Evolutionary conservation across 345 rosid genomes (phyloP), one percentile per base, ranked within the genome.

Genomic region (Erodium maritimum): DNA sequence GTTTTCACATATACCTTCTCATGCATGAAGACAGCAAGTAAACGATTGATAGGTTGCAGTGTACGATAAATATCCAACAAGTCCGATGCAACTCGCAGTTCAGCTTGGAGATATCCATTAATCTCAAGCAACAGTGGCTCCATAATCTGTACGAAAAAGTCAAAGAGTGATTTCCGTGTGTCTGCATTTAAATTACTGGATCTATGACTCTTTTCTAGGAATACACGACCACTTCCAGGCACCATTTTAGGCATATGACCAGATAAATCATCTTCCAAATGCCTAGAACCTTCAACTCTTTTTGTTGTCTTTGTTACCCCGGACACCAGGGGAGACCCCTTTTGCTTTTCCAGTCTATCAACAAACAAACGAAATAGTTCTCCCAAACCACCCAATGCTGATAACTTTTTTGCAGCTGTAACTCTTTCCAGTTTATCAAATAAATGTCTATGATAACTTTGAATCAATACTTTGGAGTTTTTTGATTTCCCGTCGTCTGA

Each of bases 401-500:
- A 23, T 34, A 68, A 70, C 55, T 77, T 74, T 79, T 79, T 89
- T 69, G 56, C 67, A 60, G 52, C 62, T 50, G 79, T 45, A 58
- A 85, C 68, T 56, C 61, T 70, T 65, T 82, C 74, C 45, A 87
- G 69, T 77, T 78, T 82, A 61, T 80, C 75, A 71, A 89, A 87
- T 50, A 87, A 78, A 74, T 87, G 88, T 60, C 91, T 78, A 50
- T 93, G 97, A 62, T 93, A 87, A 75, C 99, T 87, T 72, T 69
- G 70, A 57, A 80, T 54, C 16, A 67, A 61, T 16, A 62, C 67
- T 69, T 71, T 82, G 52, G 67, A 66, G 67, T 62, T 75, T 58
- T 76, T 65, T 12, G 64, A 61, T 56, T 75, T 60, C 14, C 65
- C 83, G 61, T 70, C 80, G 53, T 25, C 17, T 19, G 59, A 62